These are phyloP conservation scores for Colletotrichum simmondsii DNA, from an alignment of 2,329 filamentous ascomycete genomes.

Conservation along the genomic window DNA sequence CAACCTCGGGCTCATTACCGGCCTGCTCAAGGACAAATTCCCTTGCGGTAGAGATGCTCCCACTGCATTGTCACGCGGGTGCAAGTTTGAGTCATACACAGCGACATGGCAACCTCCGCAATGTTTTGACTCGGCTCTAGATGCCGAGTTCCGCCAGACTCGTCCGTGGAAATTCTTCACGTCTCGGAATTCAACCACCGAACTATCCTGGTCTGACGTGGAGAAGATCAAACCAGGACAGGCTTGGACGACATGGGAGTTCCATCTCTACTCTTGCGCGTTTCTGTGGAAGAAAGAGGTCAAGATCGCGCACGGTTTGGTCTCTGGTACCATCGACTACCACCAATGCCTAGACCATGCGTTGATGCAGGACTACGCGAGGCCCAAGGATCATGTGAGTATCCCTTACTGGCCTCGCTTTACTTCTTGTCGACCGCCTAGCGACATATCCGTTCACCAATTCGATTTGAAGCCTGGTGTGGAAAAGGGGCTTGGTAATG, in stretches of 20 bases:
- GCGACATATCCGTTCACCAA: neutral
- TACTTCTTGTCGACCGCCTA: neutral
- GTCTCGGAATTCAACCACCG: neutral
- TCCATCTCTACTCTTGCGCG: constrained; percentile 7
- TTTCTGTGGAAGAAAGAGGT: constrained; percentile 14
- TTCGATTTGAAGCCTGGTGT: neutral
- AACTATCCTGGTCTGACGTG: neutral
- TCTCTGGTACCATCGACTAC: constrained; percentile 16
- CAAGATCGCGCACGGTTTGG: constrained; percentile 4
- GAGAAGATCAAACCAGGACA: neutral
- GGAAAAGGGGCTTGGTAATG: neutral
- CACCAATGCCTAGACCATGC: constrained; percentile 13
- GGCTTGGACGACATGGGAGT: constrained; percentile 7
- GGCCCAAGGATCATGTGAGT: neutral
- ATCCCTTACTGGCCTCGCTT: neutral
- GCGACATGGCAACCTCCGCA: constrained; percentile 10
- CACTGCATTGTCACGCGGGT: neutral
- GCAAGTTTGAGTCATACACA: constrained; percentile 10
- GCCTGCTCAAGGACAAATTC: neutral
- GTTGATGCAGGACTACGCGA: constrained; percentile 5
- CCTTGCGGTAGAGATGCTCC: neutral
- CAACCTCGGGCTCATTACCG: neutral
- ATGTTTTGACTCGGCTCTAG: neutral
- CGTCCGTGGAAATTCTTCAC: neutral
- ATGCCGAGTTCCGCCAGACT: neutral